phyloP scores from a whole-genome alignment of 495 filamentous ascomycete species.

The Sordaria brevicollis region DNA sequence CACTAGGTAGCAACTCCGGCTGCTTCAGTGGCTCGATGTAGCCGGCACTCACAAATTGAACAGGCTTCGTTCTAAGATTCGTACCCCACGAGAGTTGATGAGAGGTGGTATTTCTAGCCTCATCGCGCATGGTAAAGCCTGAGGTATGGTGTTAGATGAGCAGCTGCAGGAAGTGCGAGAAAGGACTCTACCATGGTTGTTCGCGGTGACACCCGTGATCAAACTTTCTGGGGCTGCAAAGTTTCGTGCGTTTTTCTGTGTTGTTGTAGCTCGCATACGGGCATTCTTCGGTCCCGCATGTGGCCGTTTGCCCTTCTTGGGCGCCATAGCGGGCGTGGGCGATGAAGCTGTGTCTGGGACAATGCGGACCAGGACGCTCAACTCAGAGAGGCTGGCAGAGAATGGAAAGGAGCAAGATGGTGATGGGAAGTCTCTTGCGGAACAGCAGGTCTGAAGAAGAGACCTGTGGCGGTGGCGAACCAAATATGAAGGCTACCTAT shows the following conservation, averaged over 20 bases:
- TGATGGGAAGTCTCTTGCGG: not conserved
- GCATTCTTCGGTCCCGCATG: slow-evolving; percentile 1
- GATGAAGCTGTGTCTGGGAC: not conserved
- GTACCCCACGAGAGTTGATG: slow-evolving; percentile 36
- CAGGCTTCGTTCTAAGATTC: slow-evolving; percentile 39
- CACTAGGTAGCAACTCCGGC: not conserved
- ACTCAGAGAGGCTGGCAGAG: not conserved
- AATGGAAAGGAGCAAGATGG: not conserved
- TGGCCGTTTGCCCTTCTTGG: slow-evolving; percentile 12
- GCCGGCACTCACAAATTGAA: slow-evolving; percentile 68
- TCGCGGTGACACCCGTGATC: not conserved
- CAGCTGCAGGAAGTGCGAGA: not conserved
- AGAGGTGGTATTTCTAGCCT: slow-evolving; percentile 64
- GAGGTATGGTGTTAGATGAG: not conserved
- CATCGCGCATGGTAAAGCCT: slow-evolving; percentile 59
- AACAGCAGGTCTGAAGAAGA: too few relatives aligned
- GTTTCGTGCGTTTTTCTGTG: not conserved
- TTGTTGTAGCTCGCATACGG: not conserved
- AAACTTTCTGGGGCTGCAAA: not conserved
- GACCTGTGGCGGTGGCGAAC: not conserved
- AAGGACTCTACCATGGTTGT: slow-evolving; percentile 6
- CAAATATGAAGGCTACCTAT: not conserved
- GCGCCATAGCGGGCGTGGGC: slow-evolving; percentile 6
- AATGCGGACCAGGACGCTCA: not conserved
- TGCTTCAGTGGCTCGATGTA: slow-evolving; percentile 40